phyloP scores from a whole-genome alignment of 495 filamentous ascomycete genomes.

The Penicillium desertorum region DNA sequence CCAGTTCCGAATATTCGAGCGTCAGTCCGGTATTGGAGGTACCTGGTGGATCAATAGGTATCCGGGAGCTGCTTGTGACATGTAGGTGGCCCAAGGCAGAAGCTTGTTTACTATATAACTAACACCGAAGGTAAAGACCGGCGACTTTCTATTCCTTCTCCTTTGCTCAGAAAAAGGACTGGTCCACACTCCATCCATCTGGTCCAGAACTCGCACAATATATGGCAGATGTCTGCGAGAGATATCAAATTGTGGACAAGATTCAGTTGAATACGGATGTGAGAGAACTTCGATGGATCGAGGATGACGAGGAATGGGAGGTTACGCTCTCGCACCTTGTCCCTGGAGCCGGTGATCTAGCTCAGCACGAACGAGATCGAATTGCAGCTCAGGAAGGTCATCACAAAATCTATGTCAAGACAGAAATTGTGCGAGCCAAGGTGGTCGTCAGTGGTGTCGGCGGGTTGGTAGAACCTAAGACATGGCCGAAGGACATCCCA shows the following conservation, averaged over 20 bases:
- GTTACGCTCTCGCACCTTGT: slow-evolving; percentile 50
- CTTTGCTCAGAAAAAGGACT: slow-evolving; percentile 58
- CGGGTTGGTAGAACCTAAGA: slow-evolving; percentile 51
- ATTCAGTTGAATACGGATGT: slow-evolving; percentile 61
- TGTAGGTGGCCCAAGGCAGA: slow-evolving; percentile 21
- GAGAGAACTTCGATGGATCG: slow-evolving; percentile 42
- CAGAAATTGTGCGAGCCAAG: slow-evolving; percentile 53
- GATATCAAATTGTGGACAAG: slow-evolving; percentile 58
- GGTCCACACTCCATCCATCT: slow-evolving; percentile 56
- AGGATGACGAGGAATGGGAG: slow-evolving; percentile 57
- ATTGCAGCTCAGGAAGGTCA: slow-evolving; percentile 34
- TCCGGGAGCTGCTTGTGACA: slow-evolving; percentile 59
- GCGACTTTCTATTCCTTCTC: slow-evolving; percentile 63
- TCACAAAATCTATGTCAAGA: slow-evolving; percentile 40
- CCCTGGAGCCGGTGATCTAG: slow-evolving; percentile 52
- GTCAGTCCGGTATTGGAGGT: slow-evolving; percentile 60
- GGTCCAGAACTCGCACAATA: slow-evolving; percentile 60
- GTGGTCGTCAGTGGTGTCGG: slow-evolving; percentile 59
- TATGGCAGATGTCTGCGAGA: slow-evolving; percentile 55
- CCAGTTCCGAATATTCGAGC: slow-evolving; percentile 65
- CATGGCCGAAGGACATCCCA: slow-evolving; percentile 50
- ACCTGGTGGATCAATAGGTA: slow-evolving; percentile 70
- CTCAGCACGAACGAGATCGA: slow-evolving; percentile 29
- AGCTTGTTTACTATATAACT: background rate
- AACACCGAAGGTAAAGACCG: slow-evolving; percentile 34